Conservation (phyloP, 371 early-diverging fungal species). For the Dipsacomyces acuminosporus region DNA sequence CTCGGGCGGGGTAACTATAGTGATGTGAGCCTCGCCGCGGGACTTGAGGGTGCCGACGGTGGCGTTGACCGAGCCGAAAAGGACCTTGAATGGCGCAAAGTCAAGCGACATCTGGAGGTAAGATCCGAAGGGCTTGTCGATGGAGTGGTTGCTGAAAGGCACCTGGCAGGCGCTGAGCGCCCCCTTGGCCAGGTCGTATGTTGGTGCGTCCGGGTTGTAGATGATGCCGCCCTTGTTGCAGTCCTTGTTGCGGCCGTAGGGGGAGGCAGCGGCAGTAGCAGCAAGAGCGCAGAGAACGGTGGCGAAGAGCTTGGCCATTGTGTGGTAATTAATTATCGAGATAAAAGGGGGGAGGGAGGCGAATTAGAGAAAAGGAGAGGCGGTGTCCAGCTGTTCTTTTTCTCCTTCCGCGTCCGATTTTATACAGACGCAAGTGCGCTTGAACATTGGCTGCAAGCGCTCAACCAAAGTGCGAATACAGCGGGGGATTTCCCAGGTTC, state of each 20-base stretch:
- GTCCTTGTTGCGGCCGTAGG: not conserved
- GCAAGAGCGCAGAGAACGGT: not conserved
- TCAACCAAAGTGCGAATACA: too few species aligned
- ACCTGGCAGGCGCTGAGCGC: slow-evolving; percentile 50
- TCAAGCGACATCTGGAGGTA: slow-evolving; percentile 65
- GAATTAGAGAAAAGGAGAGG: too few species aligned
- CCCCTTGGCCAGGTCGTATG: slow-evolving; percentile 40
- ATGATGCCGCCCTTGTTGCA: slow-evolving; percentile 9
- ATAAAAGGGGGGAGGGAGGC: not conserved
- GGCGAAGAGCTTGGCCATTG: not conserved
- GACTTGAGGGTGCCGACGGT: slow-evolving; percentile 50
- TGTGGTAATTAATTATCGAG: not conserved
- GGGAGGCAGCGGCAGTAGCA: not conserved
- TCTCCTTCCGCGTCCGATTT: too few species aligned
- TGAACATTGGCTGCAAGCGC: too few species aligned
- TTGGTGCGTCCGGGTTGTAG: slow-evolving; percentile 26
- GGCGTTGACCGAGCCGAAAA: slow-evolving; percentile 54
- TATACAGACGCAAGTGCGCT: too few species aligned
- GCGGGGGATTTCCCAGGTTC: too few species aligned
- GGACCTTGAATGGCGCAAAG: slow-evolving; percentile 53
- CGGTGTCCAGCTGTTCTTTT: too few species aligned
- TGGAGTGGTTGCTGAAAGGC: slow-evolving; percentile 51
- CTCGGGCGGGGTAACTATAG: slow-evolving; percentile 72
- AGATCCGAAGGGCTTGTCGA: slow-evolving; percentile 30
- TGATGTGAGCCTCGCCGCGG: slow-evolving; percentile 72